Conservation (phyloP, 2,329 filamentous ascomycete genomes). For the Trichophyton equinum region DNA sequence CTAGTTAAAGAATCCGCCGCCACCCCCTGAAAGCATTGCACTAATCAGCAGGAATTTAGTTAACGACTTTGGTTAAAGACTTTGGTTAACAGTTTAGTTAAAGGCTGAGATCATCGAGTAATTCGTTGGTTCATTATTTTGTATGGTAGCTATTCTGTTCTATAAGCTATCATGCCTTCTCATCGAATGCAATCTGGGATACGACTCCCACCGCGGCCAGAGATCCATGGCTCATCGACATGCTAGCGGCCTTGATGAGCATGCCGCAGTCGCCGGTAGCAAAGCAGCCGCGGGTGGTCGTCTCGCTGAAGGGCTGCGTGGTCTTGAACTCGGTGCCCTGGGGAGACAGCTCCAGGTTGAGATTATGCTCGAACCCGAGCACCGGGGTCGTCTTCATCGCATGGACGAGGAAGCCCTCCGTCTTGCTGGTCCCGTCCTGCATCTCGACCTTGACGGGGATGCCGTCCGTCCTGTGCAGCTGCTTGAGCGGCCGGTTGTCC, state of each 20-base stretch:
- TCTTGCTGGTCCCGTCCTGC: not conserved
- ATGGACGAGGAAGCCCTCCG: not conserved
- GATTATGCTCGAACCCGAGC: not conserved
- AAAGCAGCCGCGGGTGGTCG: conserved; percentile 3
- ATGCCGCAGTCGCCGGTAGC: not conserved
- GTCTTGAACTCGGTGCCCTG: conserved; percentile 1
- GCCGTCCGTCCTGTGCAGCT: not conserved
- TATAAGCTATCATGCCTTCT: not conserved
- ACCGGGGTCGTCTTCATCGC: not conserved
- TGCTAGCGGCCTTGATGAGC: not conserved
- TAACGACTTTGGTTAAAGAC: no score
- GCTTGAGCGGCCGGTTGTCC: not conserved
- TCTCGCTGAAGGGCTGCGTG: not conserved
- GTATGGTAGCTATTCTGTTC: not conserved
- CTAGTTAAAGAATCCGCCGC: not conserved
- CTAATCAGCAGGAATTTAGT: no score
- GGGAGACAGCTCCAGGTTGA: not conserved
- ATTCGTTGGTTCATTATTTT: no score
- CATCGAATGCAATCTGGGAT: not conserved
- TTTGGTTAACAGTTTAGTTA: no score
- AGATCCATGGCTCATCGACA: not conserved
- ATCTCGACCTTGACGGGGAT: not conserved
- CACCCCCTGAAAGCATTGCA: not conserved
- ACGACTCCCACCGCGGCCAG: not conserved
- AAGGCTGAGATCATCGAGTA: no score